Percentiles rank a stretch among this genome's conserved stretches.
These are phyloP conservation scores for Venturia nashicola DNA, from an alignment of 2,329 filamentous ascomycete genomes.

Conservation along the genomic window DNA sequence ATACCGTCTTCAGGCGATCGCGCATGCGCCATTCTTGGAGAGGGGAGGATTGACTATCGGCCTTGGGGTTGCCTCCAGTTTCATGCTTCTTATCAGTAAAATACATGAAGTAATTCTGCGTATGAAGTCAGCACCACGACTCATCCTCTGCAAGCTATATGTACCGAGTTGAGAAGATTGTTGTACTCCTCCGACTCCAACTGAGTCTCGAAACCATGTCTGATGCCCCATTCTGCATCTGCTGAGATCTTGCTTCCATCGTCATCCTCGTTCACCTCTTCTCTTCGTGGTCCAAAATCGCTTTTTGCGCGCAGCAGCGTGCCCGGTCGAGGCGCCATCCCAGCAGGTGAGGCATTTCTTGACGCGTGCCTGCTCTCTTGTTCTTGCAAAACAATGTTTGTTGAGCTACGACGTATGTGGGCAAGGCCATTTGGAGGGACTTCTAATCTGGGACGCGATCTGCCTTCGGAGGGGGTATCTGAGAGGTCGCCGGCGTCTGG, in stretches of 20 bases:
- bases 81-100: constrained; percentile 97
- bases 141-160: background rate
- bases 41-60: constrained; percentile 36
- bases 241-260: constrained; percentile 24
- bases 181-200: constrained; percentile 86
- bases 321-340: constrained; percentile 17
- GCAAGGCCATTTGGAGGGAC: background rate
- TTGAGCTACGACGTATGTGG: constrained; percentile 5
- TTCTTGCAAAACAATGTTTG: background rate
- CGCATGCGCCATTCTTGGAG: constrained; percentile 96
- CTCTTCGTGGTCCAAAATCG: constrained; percentile 34
- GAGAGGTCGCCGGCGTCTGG: background rate
- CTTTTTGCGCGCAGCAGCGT: constrained; percentile 37
- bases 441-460: background rate
- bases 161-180: constrained; percentile 44
- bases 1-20: constrained; percentile 91
- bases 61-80: constrained; percentile 75
- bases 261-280: constrained; percentile 18
- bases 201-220: constrained; percentile 88
- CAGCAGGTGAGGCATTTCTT: constrained; percentile 1
- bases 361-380: constrained; percentile 4
- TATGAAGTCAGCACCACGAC: background rate
- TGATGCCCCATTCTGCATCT: constrained; percentile 45
- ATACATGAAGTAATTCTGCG: constrained; percentile 97
- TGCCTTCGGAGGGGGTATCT: background rate